Evolutionary conservation across 2,329 filamentous ascomycete species (phyloP).

Genomic region (Alternaria burnsii): DNA sequence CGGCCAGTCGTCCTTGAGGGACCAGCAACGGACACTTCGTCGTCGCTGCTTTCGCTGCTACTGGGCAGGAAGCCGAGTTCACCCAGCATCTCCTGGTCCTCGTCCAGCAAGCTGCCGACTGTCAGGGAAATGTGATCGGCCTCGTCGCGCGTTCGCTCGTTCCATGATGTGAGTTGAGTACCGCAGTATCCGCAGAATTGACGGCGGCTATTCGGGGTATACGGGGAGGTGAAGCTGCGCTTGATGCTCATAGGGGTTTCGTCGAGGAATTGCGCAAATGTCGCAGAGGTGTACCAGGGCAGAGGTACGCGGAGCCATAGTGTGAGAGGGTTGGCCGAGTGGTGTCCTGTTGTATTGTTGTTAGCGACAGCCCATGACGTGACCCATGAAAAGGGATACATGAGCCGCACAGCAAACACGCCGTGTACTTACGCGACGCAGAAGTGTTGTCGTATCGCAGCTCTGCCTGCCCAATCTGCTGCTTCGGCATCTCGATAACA

Average conservation of each 20-base stretch:
- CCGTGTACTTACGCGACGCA: conserved; percentile 71
- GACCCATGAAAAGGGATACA: background rate
- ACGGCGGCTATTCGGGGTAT: conserved; percentile 66
- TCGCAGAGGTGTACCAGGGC: conserved; percentile 79
- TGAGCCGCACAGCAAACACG: background rate
- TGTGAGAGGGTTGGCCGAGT: conserved; percentile 75
- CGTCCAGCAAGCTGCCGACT: conserved; percentile 75
- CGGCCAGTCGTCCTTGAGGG: conserved; percentile 20
- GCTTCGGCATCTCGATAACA: conserved; percentile 72
- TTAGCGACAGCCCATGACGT: conserved; percentile 4
- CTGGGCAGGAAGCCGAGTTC: conserved; percentile 75
- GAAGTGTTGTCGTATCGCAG: conserved; percentile 71
- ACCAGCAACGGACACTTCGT: conserved; percentile 31
- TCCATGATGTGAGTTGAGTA: conserved; percentile 85
- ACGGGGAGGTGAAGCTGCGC: conserved; percentile 54
- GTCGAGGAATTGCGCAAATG: conserved; percentile 78
- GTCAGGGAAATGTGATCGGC: conserved; percentile 82
- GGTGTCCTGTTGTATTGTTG: conserved; percentile 58
- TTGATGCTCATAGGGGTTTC: conserved; percentile 64
- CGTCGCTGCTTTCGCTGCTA: conserved; percentile 27
- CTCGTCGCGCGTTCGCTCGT: conserved; percentile 73
- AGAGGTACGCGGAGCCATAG: conserved; percentile 86
- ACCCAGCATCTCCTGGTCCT: conserved; percentile 76
- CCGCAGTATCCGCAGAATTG: conserved; percentile 94
- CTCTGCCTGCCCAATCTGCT: conserved; percentile 70